A percentile compares a stretch with the other conserved stretches of the same genome.
These are phyloP conservation scores for Tilletiopsis washingtonensis DNA, from an alignment of 1,284 basidiomycete species.

Conservation along the genomic window DNA sequence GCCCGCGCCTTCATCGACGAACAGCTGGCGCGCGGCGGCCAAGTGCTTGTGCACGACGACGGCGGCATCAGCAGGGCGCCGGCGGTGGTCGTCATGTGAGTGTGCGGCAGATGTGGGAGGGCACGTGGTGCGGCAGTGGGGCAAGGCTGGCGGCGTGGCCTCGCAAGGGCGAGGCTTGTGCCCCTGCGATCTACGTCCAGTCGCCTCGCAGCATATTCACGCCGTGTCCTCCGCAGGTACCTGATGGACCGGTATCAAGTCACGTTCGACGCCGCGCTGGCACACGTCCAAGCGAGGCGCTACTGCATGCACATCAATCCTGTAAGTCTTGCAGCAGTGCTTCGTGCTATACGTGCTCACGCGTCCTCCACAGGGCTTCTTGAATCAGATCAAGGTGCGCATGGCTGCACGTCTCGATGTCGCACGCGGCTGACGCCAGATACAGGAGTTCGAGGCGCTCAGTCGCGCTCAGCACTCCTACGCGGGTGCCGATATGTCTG, in stretches of 20 bases:
- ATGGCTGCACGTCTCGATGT: neutral
- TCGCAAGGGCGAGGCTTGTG: too few relatives aligned
- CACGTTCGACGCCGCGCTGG: slow-evolving; percentile 1
- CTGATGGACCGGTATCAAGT: slow-evolving; percentile 1
- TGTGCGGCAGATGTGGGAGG: neutral
- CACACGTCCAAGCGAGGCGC: slow-evolving; percentile 2
- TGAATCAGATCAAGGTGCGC: neutral
- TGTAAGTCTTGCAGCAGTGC: neutral
- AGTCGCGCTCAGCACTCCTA: neutral
- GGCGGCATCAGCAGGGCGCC: slow-evolving; percentile 8
- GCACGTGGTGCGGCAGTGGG: too few relatives aligned
- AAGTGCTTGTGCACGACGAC: slow-evolving; percentile 8
- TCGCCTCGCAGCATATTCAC: neutral
- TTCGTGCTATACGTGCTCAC: neutral
- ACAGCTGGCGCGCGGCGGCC: neutral
- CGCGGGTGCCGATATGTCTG: too few relatives aligned
- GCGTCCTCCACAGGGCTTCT: neutral
- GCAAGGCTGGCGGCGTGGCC: too few relatives aligned
- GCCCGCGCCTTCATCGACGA: slow-evolving; percentile 2
- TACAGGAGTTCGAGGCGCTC: neutral
- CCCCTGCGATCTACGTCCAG: too few relatives aligned
- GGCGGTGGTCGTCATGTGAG: slow-evolving; percentile 7
- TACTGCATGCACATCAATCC: slow-evolving; percentile 6
- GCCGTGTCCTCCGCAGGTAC: neutral
- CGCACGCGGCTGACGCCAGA: neutral